These are phyloP conservation scores for Cladorrhinum samala DNA, from an alignment of 495 filamentous ascomycete species.

Conservation along the genomic window DNA sequence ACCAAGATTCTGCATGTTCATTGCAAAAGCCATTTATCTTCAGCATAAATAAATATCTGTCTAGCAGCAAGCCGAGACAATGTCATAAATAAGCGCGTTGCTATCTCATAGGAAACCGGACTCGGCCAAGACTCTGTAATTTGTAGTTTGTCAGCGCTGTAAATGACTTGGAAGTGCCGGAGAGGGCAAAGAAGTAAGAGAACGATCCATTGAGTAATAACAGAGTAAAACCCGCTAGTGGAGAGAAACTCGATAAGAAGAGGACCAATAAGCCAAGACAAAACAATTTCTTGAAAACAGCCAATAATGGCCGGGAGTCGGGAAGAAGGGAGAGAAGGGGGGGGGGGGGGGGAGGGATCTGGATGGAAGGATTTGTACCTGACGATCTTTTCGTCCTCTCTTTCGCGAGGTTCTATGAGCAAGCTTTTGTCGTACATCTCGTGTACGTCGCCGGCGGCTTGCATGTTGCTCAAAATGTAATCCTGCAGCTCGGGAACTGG, in stretches of 20 bases:
- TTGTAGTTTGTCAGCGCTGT: too few species aligned
- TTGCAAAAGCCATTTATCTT: too few species aligned
- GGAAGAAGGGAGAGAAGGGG: too few species aligned
- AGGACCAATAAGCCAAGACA: not conserved
- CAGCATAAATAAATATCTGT: too few species aligned
- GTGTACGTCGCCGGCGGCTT: constrained; percentile 83
- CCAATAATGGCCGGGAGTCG: too few species aligned
- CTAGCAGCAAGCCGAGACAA: too few species aligned
- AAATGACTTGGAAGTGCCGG: too few species aligned
- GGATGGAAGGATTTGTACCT: constrained; percentile 37
- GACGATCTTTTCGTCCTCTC: constrained; percentile 81
- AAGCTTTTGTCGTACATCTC: constrained; percentile 98
- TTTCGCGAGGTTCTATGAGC: constrained; percentile 84
- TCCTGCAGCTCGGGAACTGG: constrained; percentile 90
- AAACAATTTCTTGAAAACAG: too few species aligned
- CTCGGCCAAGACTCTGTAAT: constrained; percentile 36
- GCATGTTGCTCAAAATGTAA: constrained; percentile 93
- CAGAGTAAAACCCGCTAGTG: too few species aligned
- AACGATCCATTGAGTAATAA: too few species aligned
- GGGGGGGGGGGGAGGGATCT: not conserved
- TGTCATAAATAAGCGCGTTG: not conserved
- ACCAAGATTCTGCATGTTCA: too few species aligned
- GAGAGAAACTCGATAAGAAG: not conserved
- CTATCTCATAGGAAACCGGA: constrained; percentile 40
- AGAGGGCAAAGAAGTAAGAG: too few species aligned